Conservation (phyloP, 2,329 filamentous ascomycete species). For the Colletotrichum filicis region DNA sequence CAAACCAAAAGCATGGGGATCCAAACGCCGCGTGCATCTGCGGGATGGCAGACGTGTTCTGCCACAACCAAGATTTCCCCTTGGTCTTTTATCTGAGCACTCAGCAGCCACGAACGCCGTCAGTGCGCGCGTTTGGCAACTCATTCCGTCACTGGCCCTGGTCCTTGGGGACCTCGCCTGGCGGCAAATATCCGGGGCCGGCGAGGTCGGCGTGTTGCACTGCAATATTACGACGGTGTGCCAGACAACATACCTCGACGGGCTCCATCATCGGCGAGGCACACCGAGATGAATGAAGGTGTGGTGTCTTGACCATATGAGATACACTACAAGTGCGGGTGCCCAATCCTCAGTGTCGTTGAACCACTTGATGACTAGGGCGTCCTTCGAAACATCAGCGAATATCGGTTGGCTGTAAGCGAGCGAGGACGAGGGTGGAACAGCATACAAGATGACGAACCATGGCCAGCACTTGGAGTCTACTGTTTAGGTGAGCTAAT, state of each 20-base stretch:
- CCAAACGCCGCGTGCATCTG: slow-evolving; percentile 10
- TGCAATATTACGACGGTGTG: neutral
- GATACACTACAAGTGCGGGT: neutral
- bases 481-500: neutral
- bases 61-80: neutral
- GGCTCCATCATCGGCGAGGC: neutral
- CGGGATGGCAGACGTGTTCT: neutral
- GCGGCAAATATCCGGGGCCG: slow-evolving; percentile 4
- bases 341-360: neutral
- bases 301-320: neutral
- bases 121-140: slow-evolving; percentile 10
- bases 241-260: neutral
- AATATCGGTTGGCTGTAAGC: neutral
- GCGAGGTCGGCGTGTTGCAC: slow-evolving; percentile 8
- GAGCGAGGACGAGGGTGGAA: neutral
- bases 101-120: slow-evolving; percentile 10
- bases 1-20: slow-evolving; percentile 9
- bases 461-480: neutral
- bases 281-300: neutral
- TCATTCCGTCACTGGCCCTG: neutral
- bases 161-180: slow-evolving; percentile 2
- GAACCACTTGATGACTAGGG: neutral
- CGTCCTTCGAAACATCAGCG: neutral
- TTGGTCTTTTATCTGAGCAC: slow-evolving; percentile 8
- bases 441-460: neutral